Evolutionary conservation across 2,329 filamentous ascomycete genomes (phyloP).

Genomic region (Herpotrichia juniperi): DNA sequence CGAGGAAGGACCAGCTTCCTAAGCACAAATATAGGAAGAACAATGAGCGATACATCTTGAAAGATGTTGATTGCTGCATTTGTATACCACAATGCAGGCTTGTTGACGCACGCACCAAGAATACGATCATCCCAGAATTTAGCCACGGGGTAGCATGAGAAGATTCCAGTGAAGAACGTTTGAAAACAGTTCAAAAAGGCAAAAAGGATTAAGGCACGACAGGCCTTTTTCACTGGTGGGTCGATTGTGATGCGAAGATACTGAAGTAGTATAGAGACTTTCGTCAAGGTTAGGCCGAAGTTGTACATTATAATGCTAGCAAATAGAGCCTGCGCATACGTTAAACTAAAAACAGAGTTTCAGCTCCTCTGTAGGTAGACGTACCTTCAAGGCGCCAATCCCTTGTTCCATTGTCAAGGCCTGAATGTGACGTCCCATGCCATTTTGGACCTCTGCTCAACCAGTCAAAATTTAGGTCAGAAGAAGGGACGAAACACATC

Average conservation of each 20-base stretch:
- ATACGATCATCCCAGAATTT: conserved; percentile 26
- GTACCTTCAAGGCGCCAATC: conserved; percentile 19
- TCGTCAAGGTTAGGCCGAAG: conserved; percentile 18
- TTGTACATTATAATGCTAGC: conserved; percentile 25
- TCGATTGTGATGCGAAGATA: conserved; percentile 21
- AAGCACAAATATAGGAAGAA: conserved; percentile 24
- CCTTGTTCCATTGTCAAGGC: conserved; percentile 18
- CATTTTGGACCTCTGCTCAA: conserved; percentile 19
- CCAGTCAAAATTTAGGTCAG: not conserved
- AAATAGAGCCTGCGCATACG: conserved; percentile 15
- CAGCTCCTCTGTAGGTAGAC: not conserved
- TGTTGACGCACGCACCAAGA: conserved; percentile 20
- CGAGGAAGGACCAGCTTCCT: conserved; percentile 28
- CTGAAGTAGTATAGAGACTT: conserved; percentile 21
- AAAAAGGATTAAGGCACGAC: conserved; percentile 12
- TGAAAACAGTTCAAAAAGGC: conserved; percentile 11
- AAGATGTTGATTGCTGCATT: conserved; percentile 23
- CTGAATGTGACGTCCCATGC: conserved; percentile 24
- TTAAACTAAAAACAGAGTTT: not conserved
- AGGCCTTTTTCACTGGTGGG: conserved; percentile 9
- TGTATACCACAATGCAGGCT: conserved; percentile 18
- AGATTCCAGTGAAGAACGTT: conserved; percentile 17
- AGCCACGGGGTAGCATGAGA: conserved; percentile 19
- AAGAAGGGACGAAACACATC: not conserved
- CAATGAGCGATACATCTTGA: conserved; percentile 19